These are phyloP conservation scores for Amauroascus niger DNA, from an alignment of 2,329 filamentous ascomycete species.

Conservation along the genomic window DNA sequence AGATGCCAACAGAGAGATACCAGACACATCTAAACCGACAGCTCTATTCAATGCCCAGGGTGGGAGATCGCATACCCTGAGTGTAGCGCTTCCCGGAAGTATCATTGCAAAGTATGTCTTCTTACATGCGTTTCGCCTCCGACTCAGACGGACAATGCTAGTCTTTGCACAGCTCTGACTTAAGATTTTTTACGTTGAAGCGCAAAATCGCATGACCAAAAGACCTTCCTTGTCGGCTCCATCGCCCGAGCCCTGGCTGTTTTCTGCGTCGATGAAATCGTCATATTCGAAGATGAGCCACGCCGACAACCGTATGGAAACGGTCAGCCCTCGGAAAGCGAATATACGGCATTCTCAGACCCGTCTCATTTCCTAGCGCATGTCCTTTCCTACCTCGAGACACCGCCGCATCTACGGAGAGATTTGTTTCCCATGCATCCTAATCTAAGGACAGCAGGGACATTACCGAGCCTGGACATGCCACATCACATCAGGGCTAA, in stretches of 20 bases:
- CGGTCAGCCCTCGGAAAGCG: conserved; percentile 34
- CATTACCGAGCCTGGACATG: conserved; percentile 70
- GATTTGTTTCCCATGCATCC: conserved; percentile 67
- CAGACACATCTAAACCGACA: conserved; percentile 57
- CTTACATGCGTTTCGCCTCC: neutral
- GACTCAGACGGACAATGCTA: too few relatives aligned
- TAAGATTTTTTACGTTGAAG: conserved; percentile 35
- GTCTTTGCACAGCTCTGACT: neutral
- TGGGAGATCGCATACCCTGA: conserved; percentile 63
- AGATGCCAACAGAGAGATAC: conserved; percentile 18
- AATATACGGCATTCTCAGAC: conserved; percentile 59
- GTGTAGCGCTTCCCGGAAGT: conserved; percentile 67
- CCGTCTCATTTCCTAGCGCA: conserved; percentile 73
- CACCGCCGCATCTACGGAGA: conserved; percentile 70
- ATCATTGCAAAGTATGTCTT: conserved; percentile 59
- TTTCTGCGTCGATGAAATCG: conserved; percentile 74
- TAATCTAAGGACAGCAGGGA: conserved; percentile 63
- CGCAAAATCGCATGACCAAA: conserved; percentile 62
- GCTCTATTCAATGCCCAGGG: conserved; percentile 57
- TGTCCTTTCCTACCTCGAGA: conserved; percentile 71
- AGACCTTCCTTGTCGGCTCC: conserved; percentile 61
- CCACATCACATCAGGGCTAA: conserved; percentile 68
- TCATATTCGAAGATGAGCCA: conserved; percentile 63
- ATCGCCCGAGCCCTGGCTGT: conserved; percentile 73
- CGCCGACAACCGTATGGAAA: conserved; percentile 36